Evolutionary conservation across 139 green algal genomes (phyloP).

Genomic region (Gonium pectorale): DNA sequence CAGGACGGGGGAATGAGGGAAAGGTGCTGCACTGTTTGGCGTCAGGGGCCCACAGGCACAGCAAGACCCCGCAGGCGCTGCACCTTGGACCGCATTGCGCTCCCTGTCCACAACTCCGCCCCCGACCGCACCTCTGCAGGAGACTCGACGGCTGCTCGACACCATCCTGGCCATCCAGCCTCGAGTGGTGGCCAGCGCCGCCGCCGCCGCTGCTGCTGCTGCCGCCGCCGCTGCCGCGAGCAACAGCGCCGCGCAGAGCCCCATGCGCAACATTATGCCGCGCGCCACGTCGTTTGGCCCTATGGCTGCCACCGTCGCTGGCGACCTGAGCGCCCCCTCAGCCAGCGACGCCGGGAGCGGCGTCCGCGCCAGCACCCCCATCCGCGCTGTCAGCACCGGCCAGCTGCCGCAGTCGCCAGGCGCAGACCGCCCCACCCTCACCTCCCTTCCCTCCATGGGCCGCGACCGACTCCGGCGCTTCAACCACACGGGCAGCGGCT

Average conservation of each 20-base stretch:
- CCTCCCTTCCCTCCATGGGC: neutral
- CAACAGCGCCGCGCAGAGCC: too few relatives aligned
- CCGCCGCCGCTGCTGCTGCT: neutral
- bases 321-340: too few relatives aligned
- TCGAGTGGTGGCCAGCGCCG: slow-evolving; percentile 14
- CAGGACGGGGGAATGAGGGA: neutral
- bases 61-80: too few relatives aligned
- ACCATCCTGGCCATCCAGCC: slow-evolving; percentile 79
- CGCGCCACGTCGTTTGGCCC: too few relatives aligned
- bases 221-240: too few relatives aligned
- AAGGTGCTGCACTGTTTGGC: too few relatives aligned
- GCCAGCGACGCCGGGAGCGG: neutral
- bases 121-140: too few relatives aligned
- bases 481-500: neutral
- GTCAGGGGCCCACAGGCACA: too few relatives aligned
- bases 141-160: slow-evolving; percentile 57
- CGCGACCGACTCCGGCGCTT: slow-evolving; percentile 18
- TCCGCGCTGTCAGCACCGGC: slow-evolving; percentile 50
- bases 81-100: too few relatives aligned
- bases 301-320: too few relatives aligned
- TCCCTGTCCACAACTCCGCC: too few relatives aligned
- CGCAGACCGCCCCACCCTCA: neutral
- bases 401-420: neutral
- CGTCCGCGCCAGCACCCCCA: neutral
- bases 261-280: too few relatives aligned